Evolutionary conservation across 768 basidiomycete species (phyloP).

Genomic region (Termitomyces eurrhizus): DNA sequence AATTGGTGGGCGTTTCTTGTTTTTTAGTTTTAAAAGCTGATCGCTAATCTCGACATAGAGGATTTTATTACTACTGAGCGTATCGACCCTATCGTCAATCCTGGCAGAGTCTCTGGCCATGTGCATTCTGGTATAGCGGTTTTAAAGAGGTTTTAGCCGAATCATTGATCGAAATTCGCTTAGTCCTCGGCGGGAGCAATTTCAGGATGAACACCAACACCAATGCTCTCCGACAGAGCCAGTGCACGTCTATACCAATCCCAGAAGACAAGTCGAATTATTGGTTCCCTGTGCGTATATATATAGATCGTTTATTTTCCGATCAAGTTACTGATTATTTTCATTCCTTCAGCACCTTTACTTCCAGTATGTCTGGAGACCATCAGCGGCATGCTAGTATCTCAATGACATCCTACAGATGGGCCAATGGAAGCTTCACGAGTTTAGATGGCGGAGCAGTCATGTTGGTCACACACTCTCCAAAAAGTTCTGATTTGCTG

Average conservation of each 20-base stretch:
- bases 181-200: conserved; percentile 52
- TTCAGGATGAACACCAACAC: conserved; percentile 42
- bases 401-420: conserved; percentile 23
- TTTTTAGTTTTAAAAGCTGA: neutral
- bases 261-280: conserved; percentile 50
- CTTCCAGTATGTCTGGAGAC: conserved; percentile 36
- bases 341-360: conserved; percentile 37
- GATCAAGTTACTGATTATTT: conserved; percentile 1
- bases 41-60: conserved; percentile 21
- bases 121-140: conserved; percentile 37
- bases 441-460: conserved; percentile 40
- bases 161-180: conserved; percentile 3
- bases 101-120: conserved; percentile 43
- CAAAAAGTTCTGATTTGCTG: neutral
- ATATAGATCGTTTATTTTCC: neutral
- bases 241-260: conserved; percentile 53
- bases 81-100: conserved; percentile 46
- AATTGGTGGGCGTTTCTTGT: conserved; percentile 24
- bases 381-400: neutral
- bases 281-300: conserved; percentile 43
- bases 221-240: conserved; percentile 36
- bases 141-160: neutral
- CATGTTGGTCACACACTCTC: conserved; percentile 28
- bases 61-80: conserved; percentile 45
- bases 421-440: conserved; percentile 45